Base-by-base conservation (phyloP, 108 stramenopile species). In the Cyclotella kingstonii region DNA sequence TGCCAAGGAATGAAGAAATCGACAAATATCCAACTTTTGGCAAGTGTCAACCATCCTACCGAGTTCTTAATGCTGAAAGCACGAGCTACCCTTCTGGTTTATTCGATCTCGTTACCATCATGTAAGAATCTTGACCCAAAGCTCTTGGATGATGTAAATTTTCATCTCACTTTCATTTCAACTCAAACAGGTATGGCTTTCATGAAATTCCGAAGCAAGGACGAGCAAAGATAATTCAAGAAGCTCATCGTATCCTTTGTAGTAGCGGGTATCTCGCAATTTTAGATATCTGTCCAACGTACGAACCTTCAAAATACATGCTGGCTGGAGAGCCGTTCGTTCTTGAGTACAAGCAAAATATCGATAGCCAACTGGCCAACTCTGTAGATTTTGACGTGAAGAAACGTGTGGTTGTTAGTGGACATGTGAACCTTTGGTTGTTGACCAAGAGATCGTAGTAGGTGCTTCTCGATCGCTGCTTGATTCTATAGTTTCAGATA, bases 291-390 rank as follows among this genome's bases (percentile, higher is more conserved):
- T 66, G 79, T 53, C 64, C 84, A 23, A 56, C 73, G 8, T 92
- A 92, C 57, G 44, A 38, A 15, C 87, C 91, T 18, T 60, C 60
- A 0, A 19, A 53, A 25, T 34, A 64, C 49, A 92, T 92, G 91
- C 68, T 92, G 33, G 77, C 84, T 3, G 91, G 91, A 36, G 91
- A 92, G 65, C 91, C 91, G 4, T 92, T 87, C 50, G 84, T 89
- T 26, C 38, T 87, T 12, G 91, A 92, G 58, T 92, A 89, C 69
- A 81, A 92, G 58, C 70, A 84, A 58, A 92, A 92, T 69, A 92
- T 92, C 34, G 82, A 92, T 22, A 58, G 68, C 29, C 91, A 92
- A 53, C 52, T 92, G 39, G 42, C 44, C 43, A 63, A 39, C 14
- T 43, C 66, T 14, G 17, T 38, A 18, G 75, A 70, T 3, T 77